Evolutionary conservation across 106 monocot genomes (phyloP).

Genomic region (Xerophyta viscosa): DNA sequence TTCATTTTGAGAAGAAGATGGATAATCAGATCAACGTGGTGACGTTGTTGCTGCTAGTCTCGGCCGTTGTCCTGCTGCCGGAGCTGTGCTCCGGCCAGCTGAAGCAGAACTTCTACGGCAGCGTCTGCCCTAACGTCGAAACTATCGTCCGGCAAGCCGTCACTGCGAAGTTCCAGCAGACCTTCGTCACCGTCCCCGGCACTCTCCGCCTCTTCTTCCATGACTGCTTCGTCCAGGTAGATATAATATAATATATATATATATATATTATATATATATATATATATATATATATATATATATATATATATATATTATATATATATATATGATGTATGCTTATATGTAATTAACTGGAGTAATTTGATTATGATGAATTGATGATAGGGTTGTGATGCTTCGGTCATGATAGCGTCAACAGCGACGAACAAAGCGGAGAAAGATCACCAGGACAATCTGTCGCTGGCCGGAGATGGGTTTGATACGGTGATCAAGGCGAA

Average conservation of each 20-base stretch:
- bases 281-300: no score
- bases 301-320: no score
- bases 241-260: no score
- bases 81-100: constrained; percentile 22
- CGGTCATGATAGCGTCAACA: constrained; percentile 55
- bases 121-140: constrained; percentile 74
- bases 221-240: constrained; percentile 65
- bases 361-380: no score
- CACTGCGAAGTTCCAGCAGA: constrained; percentile 44
- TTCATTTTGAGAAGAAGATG: no score
- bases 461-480: constrained; percentile 80
- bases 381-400: constrained; percentile 79
- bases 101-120: constrained; percentile 54
- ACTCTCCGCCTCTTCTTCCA: constrained; percentile 93
- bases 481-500: no score
- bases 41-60: no score
- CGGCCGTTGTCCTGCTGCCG: background rate
- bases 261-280: no score
- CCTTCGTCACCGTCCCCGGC: constrained; percentile 52
- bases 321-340: no score
- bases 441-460: constrained; percentile 71
- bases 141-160: constrained; percentile 47
- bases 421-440: constrained; percentile 71
- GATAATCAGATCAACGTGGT: no score
- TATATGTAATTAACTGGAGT: no score